These are phyloP conservation scores for Angomonas ambiguus DNA, from an alignment of 208 protist species.

Conservation along the genomic window DNA sequence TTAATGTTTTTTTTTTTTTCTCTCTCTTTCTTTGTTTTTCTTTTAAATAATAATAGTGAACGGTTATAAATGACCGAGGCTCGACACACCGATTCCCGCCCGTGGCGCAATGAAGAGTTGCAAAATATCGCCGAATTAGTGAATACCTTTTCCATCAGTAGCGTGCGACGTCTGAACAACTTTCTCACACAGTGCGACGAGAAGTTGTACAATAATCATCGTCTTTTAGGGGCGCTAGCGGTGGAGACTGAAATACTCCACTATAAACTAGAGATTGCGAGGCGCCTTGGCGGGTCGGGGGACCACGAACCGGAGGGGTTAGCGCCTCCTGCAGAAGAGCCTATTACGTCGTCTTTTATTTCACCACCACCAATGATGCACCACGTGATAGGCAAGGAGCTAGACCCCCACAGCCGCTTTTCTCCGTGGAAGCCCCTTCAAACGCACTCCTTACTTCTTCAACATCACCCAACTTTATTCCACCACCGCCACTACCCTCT, in stretches of 20 bases:
- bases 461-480: conserved; percentile 5
- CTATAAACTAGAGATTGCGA: conserved; percentile 35
- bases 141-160: conserved; percentile 72
- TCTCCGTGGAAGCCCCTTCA: too few relatives aligned
- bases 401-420: neutral
- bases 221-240: conserved; percentile 58
- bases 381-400: neutral
- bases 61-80: conserved; percentile 1
- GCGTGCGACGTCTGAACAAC: conserved; percentile 76
- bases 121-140: conserved; percentile 55
- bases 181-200: conserved; percentile 72
- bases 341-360: neutral
- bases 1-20: neutral
- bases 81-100: too few relatives aligned
- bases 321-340: neutral
- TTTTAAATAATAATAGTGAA: neutral
- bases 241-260: conserved; percentile 62
- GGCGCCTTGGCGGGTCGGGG: conserved; percentile 11
- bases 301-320: conserved; percentile 8
- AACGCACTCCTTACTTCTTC: neutral
- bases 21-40: conserved; percentile 3
- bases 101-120: conserved; percentile 29
- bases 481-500: conserved; percentile 29
- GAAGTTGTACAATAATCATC: conserved; percentile 40
- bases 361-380: neutral